Evolutionary conservation across 495 filamentous ascomycete genomes (phyloP).

Genomic region (Viridothelium virens): DNA sequence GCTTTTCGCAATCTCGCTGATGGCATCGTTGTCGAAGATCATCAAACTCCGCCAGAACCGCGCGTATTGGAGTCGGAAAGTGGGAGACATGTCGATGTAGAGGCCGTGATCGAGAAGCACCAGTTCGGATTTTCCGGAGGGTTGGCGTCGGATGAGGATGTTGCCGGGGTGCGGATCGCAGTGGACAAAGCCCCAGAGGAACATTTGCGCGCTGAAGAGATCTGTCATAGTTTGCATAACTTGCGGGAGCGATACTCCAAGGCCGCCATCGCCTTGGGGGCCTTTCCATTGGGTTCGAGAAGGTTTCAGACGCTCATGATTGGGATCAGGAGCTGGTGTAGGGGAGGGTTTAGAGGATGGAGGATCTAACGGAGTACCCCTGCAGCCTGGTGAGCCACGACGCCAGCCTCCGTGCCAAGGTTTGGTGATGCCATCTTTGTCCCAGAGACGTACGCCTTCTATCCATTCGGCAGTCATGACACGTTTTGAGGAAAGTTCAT

Average conservation of each 20-base stretch:
- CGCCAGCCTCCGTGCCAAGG: constrained; percentile 71
- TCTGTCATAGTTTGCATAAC: constrained; percentile 96
- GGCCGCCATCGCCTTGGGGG: constrained; percentile 57
- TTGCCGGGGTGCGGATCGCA: constrained; percentile 97
- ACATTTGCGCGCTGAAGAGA: constrained; percentile 92
- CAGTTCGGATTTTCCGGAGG: constrained; percentile 73
- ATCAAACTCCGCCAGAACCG: constrained; percentile 89
- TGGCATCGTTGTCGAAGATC: constrained; percentile 82
- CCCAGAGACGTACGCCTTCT: constrained; percentile 85
- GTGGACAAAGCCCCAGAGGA: constrained; percentile 87
- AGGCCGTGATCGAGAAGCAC: constrained; percentile 95
- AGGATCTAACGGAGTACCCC: constrained; percentile 55
- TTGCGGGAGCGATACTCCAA: constrained; percentile 71
- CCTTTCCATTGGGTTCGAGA: constrained; percentile 74
- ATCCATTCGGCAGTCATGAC: constrained; percentile 98
- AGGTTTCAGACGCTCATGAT: constrained; percentile 57
- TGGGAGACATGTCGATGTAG: constrained; percentile 80
- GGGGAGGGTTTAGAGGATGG: constrained; percentile 38
- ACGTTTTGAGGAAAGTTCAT: constrained; percentile 70
- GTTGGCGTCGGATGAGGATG: constrained; percentile 84
- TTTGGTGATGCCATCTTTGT: constrained; percentile 65
- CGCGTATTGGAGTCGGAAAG: constrained; percentile 83
- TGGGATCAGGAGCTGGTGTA: constrained; percentile 37
- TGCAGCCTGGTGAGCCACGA: constrained; percentile 66
- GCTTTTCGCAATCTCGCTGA: constrained; percentile 56